Evolutionary conservation across 495 filamentous ascomycete species (phyloP).

Genomic region (Oidiodendron maius): DNA sequence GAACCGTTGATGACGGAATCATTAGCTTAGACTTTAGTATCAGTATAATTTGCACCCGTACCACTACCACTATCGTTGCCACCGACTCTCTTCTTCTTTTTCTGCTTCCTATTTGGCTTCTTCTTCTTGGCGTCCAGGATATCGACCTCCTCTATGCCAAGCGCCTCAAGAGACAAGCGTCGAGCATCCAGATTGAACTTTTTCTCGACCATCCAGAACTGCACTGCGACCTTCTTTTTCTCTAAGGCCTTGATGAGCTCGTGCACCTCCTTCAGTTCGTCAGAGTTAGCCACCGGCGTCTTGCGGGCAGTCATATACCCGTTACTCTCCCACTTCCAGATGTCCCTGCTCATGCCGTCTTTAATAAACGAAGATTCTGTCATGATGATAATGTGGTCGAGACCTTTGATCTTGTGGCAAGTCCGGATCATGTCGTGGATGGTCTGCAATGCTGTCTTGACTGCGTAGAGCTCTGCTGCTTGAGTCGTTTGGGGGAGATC

Average conservation of each 20-base stretch:
- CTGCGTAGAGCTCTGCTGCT: constrained; percentile 29
- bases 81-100: background rate
- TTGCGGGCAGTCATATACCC: constrained; percentile 18
- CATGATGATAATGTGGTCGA: constrained; percentile 24
- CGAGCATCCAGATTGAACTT: background rate
- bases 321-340: constrained; percentile 16
- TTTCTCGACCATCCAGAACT: constrained; percentile 1
- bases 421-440: constrained; percentile 1
- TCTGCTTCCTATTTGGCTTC: too few relatives aligned
- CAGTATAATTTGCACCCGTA: too few relatives aligned
- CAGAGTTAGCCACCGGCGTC: constrained; percentile 20
- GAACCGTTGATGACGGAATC: too few relatives aligned
- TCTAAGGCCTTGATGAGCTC: background rate
- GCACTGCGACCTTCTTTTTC: background rate
- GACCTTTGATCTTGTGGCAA: background rate
- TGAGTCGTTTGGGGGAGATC: constrained; percentile 28
- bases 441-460: constrained; percentile 31
- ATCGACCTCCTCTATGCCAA: background rate
- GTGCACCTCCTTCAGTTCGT: constrained; percentile 22
- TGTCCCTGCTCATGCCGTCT: constrained; percentile 15
- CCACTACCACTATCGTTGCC: background rate
- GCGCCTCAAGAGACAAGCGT: background rate
- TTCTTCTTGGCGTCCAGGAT: background rate
- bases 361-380: constrained; percentile 27
- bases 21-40: too few relatives aligned